These are phyloP conservation scores for Pterulicium gracile DNA, from an alignment of 1,284 basidiomycete genomes.

Conservation along the genomic window DNA sequence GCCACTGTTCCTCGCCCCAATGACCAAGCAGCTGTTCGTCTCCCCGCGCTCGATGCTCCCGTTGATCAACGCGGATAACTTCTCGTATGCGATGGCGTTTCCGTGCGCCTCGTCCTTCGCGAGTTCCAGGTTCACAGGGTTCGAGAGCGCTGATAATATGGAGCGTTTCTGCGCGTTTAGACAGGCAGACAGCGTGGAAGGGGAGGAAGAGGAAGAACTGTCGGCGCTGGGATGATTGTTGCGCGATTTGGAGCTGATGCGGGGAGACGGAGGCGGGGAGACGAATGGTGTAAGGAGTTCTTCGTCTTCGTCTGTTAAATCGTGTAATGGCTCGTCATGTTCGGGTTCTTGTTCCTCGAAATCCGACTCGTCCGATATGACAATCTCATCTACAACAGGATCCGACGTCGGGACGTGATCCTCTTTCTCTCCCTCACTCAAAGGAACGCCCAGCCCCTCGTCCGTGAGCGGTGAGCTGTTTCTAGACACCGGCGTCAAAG, in stretches of 20 bases:
- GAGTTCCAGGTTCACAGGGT: conserved; percentile 22
- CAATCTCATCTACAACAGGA: too few relatives aligned
- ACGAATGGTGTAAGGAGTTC: background rate
- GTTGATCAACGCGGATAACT: conserved; percentile 50
- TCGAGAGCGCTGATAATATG: conserved; percentile 38
- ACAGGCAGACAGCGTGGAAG: conserved; percentile 28
- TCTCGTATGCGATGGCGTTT: conserved; percentile 38
- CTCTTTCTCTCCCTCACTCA: too few relatives aligned
- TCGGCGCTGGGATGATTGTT: background rate
- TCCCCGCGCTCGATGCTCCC: conserved; percentile 74
- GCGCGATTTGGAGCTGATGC: background rate
- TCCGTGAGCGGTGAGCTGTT: too few relatives aligned
- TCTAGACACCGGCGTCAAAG: too few relatives aligned
- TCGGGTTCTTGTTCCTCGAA: background rate
- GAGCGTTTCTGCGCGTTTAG: conserved; percentile 46
- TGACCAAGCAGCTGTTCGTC: conserved; percentile 81
- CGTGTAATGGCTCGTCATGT: background rate
- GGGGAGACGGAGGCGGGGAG: background rate
- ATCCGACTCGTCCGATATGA: too few relatives aligned
- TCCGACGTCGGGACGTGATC: too few relatives aligned
- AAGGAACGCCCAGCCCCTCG: too few relatives aligned
- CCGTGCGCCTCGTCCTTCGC: conserved; percentile 24
- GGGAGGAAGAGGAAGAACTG: conserved; percentile 15
- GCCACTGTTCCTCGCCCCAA: conserved; percentile 77
- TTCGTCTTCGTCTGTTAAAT: background rate